Evolutionary conservation across 345 rosid species (phyloP), one percentile per base, ranked within the genome.

Genomic region (Bruguiera sexangula): DNA sequence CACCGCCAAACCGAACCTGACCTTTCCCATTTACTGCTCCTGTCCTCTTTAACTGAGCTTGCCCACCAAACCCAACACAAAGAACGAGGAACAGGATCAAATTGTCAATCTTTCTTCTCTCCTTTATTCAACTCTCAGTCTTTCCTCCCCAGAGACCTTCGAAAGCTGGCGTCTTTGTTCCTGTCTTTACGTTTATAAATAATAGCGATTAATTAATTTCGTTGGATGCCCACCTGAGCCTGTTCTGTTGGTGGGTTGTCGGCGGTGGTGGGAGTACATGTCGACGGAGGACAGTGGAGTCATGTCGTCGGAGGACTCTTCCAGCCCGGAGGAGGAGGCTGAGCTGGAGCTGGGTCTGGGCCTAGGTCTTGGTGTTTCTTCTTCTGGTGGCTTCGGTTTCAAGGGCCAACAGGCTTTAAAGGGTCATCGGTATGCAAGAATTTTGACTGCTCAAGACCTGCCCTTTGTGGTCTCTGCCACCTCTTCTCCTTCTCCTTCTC

Each of bases 241-340:
- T 22, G 30, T 55, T 46, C 27, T 67, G 36, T 82, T 70, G 81
- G 66, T 52, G 74, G 69, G 79, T 76, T 65, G 80, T 69, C 65
- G 84, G 72, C 26, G 76, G 73, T 56, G 78, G 78, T 60, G 63
- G 70, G 65, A 81, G 82, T 77, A 80, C 2, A 77, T 78, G 75
- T 91, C 92, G 50, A 80, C 91, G 58, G 76, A 63, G 20, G 69
- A 68, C 18, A 74, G 63, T 66, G 63, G 80, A 54, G 89, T 75
- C 21, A 77, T 85, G 34, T 90, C 96, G 3, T 87, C 87, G 15
- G 97, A 87, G 81, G 96, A 85, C 73, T 93, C 98, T 53, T 90
- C 93, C 34, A 79, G 78, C 71, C 90, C 96, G 0, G 78, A 71
- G 34, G 78, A 71, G 34, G 96, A 85, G 65, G 76, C 73, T 36